Evolutionary conservation across 2,329 filamentous ascomycete genomes (phyloP).

Genomic region (Monosporascus ibericus): DNA sequence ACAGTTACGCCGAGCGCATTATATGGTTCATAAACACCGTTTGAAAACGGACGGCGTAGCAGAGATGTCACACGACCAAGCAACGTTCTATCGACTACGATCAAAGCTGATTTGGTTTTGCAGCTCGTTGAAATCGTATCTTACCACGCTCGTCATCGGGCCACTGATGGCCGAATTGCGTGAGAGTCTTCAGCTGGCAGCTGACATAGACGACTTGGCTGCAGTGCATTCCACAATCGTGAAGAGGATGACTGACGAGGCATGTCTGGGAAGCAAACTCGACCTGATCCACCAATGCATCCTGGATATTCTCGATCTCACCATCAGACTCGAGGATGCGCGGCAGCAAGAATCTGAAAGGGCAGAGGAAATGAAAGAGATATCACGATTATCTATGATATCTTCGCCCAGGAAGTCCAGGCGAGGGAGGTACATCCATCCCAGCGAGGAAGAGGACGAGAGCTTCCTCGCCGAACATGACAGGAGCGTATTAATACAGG

Average conservation of each 20-base stretch:
- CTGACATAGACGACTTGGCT: slow-evolving; percentile 79
- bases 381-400: slow-evolving; percentile 32
- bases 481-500: slow-evolving; percentile 20
- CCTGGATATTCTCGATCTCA: slow-evolving; percentile 70
- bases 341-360: slow-evolving; percentile 35
- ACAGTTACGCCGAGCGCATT: slow-evolving; percentile 67
- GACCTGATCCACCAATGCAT: slow-evolving; percentile 66
- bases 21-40: slow-evolving; percentile 54
- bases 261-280: slow-evolving; percentile 63
- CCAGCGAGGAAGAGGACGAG: slow-evolving; percentile 26
- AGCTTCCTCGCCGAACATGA: slow-evolving; percentile 25
- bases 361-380: slow-evolving; percentile 32
- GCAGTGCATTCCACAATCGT: slow-evolving; percentile 59
- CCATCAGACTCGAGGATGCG: slow-evolving; percentile 61
- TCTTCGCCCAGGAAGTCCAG: slow-evolving; percentile 24
- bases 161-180: slow-evolving; percentile 53
- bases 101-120: slow-evolving; percentile 73
- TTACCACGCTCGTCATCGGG: slow-evolving; percentile 66
- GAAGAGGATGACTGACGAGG: slow-evolving; percentile 56
- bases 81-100: slow-evolving; percentile 54
- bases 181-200: slow-evolving; percentile 49
- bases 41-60: slow-evolving; percentile 35
- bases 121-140: slow-evolving; percentile 67
- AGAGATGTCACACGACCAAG: slow-evolving; percentile 35
- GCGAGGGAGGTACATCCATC: slow-evolving; percentile 16